A percentile compares a stretch with the other conserved stretches of the same genome.
These are phyloP conservation scores for Pseudocercospora musae DNA, from an alignment of 2,329 filamentous ascomycete genomes.

Conservation along the genomic window DNA sequence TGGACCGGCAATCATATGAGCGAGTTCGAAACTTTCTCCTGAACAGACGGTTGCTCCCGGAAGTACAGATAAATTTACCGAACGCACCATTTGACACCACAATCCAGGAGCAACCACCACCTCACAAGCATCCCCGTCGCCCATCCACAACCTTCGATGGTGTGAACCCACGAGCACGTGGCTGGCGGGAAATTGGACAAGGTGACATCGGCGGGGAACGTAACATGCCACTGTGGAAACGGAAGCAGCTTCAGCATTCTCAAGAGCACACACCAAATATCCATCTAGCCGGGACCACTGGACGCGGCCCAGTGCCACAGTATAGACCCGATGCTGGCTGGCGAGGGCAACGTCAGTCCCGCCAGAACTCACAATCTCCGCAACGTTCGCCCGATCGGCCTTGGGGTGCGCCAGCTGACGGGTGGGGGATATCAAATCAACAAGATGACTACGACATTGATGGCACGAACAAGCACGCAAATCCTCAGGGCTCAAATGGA, in stretches of 20 bases:
- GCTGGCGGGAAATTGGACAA: slow-evolving; percentile 14
- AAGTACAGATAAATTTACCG: slow-evolving; percentile 11
- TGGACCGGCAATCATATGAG: slow-evolving; percentile 10
- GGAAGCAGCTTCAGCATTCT: slow-evolving; percentile 10
- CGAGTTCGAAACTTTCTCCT: slow-evolving; percentile 7
- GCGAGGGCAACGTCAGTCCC: background rate
- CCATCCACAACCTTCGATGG: background rate
- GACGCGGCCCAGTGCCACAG: background rate
- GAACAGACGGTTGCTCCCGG: slow-evolving; percentile 10
- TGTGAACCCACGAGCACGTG: slow-evolving; percentile 1
- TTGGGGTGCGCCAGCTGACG: background rate
- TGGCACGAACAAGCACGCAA: slow-evolving; percentile 8
- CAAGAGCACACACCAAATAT: background rate
- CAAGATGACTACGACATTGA: slow-evolving; percentile 10
- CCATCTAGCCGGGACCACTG: background rate
- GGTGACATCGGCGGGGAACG: background rate
- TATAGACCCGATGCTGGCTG: background rate
- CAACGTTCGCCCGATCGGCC: background rate
- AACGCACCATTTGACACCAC: slow-evolving; percentile 7
- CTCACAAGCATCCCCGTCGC: background rate
- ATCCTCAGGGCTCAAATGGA: background rate
- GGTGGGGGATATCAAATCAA: background rate
- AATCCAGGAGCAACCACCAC: background rate
- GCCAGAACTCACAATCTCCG: background rate
- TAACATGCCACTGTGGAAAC: slow-evolving; percentile 1